Evolutionary conservation across 2,329 filamentous ascomycete genomes (phyloP).

Genomic region (Diplodia mutila): DNA sequence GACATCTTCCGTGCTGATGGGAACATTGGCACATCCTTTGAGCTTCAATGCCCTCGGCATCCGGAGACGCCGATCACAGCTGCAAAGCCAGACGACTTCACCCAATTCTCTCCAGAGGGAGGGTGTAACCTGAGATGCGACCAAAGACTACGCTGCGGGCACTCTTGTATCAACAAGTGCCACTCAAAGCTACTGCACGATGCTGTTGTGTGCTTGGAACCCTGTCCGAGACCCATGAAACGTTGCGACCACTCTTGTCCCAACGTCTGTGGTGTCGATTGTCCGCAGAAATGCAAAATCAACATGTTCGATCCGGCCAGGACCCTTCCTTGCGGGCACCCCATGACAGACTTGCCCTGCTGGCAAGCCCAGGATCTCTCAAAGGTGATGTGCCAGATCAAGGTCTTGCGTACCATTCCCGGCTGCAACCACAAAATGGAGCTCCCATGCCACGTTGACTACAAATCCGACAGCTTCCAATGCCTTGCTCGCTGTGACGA

Average conservation of each 20-base stretch:
- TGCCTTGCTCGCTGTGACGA: conserved; percentile 57
- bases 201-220: conserved; percentile 34
- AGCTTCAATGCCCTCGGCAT: conserved; percentile 39
- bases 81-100: conserved; percentile 37
- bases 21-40: conserved; percentile 30
- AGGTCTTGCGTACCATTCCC: conserved; percentile 54
- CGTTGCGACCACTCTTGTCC: conserved; percentile 37
- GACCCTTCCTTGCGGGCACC: conserved; percentile 37
- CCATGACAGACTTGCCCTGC: conserved; percentile 31
- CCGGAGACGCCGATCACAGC: conserved; percentile 33
- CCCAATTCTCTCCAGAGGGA: conserved; percentile 36
- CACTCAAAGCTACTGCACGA: conserved; percentile 39
- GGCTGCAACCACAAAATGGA: conserved; percentile 59
- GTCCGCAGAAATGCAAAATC: conserved; percentile 32
- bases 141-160: conserved; percentile 36
- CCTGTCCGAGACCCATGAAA: conserved; percentile 33
- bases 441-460: conserved; percentile 56
- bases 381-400: conserved; percentile 53
- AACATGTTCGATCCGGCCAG: conserved; percentile 29
- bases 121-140: conserved; percentile 35
- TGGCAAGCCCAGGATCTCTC: conserved; percentile 46
- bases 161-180: conserved; percentile 36
- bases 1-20: conserved; percentile 49
- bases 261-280: conserved; percentile 36
- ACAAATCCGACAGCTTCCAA: conserved; percentile 44